A percentile compares a stretch with the other conserved stretches of the same genome.
phyloP scores from a whole-genome alignment of 345 rosid genomes.

The Sisymbrium altissimum region DNA sequence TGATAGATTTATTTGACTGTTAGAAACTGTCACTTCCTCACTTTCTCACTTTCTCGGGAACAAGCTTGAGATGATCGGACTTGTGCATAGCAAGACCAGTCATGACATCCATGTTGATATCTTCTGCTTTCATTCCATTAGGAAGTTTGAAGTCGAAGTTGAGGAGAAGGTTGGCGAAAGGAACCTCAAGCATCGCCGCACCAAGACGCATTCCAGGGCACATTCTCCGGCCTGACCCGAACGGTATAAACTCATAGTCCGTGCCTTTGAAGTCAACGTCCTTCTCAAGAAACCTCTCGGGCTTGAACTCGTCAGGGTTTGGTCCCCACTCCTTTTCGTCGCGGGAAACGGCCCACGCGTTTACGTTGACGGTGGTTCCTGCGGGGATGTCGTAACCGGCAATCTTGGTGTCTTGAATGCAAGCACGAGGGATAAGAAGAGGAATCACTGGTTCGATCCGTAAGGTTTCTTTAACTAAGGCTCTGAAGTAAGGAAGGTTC shows the following conservation, averaged over 20 bases:
- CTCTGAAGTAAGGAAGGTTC: slow-evolving; percentile 31
- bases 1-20: neutral
- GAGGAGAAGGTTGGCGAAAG: slow-evolving; percentile 29
- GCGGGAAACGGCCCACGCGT: slow-evolving; percentile 33
- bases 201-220: slow-evolving; percentile 42
- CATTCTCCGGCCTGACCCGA: slow-evolving; percentile 39
- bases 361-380: slow-evolving; percentile 30
- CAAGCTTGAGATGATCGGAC: slow-evolving; percentile 33
- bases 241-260: slow-evolving; percentile 39
- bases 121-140: slow-evolving; percentile 28
- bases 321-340: slow-evolving; percentile 37
- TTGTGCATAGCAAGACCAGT: slow-evolving; percentile 38
- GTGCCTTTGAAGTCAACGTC: slow-evolving; percentile 41
- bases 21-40: neutral
- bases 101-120: slow-evolving; percentile 32
- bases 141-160: slow-evolving; percentile 35
- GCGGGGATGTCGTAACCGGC: slow-evolving; percentile 33
- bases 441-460: slow-evolving; percentile 36
- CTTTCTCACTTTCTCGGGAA: slow-evolving; percentile 30
- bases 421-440: slow-evolving; percentile 30
- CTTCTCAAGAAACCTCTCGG: slow-evolving; percentile 38
- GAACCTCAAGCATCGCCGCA: slow-evolving; percentile 34
- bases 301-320: slow-evolving; percentile 37
- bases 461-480: slow-evolving; percentile 37
- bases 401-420: slow-evolving; percentile 29